Evolutionary conservation across 257 asterid genomes (phyloP).

Genomic region (Solanum appendiculatum): DNA sequence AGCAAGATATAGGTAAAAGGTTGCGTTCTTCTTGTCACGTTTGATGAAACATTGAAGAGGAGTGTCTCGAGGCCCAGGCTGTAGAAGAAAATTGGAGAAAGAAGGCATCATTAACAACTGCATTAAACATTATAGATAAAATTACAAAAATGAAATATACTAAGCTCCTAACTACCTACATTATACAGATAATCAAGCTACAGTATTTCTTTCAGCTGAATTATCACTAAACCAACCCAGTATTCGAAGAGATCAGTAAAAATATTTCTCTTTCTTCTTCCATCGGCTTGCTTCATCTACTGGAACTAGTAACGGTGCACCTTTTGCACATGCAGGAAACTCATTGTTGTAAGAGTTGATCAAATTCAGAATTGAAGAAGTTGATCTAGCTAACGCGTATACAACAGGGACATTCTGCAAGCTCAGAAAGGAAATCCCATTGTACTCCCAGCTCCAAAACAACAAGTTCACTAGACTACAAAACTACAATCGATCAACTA

Average conservation of each 20-base stretch:
- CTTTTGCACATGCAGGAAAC: not conserved
- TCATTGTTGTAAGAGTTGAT: not conserved
- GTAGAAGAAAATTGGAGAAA: conserved; percentile 18
- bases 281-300: not conserved
- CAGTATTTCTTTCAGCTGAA: not conserved
- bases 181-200: not conserved
- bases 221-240: not conserved
- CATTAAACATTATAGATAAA: not conserved
- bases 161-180: not conserved
- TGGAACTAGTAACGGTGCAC: not conserved
- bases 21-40: conserved; percentile 84
- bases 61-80: conserved; percentile 84
- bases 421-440: not conserved
- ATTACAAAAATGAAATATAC: not conserved
- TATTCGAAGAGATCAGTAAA: not conserved
- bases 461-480: not conserved
- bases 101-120: not conserved
- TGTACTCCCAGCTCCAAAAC: not conserved
- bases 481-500: not conserved
- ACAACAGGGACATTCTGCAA: not conserved
- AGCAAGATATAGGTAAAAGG: conserved; percentile 74
- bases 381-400: not conserved
- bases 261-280: not conserved
- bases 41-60: conserved; percentile 79
- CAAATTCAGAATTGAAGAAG: not conserved